These are phyloP conservation scores for Xylaria sp. DNA, from an alignment of 2,329 filamentous ascomycete species.

Conservation along the genomic window DNA sequence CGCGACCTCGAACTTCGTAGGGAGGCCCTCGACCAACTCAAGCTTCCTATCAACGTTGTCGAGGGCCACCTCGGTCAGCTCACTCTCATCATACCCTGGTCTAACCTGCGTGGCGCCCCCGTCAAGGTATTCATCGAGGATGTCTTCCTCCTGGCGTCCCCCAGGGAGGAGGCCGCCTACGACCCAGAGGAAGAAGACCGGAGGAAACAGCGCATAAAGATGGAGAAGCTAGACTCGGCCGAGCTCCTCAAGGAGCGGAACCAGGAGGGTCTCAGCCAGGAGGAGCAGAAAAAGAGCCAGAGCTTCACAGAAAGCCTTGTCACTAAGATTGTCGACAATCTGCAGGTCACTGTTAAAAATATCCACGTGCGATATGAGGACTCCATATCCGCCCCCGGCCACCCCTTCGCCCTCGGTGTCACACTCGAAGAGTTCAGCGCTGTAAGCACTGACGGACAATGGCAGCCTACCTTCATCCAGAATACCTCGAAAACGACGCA, in stretches of 20 bases:
- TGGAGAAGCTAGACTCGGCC: slow-evolving; percentile 97
- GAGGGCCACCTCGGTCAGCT: slow-evolving; percentile 94
- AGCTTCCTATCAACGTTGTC: slow-evolving; percentile 94
- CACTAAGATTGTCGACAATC: slow-evolving; percentile 97
- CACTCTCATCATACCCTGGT: slow-evolving; percentile 95
- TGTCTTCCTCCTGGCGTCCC: slow-evolving; percentile 93
- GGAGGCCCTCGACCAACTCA: slow-evolving; percentile 96
- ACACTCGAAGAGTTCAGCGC: slow-evolving; percentile 97
- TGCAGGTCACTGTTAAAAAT: slow-evolving; percentile 97
- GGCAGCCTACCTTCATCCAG: slow-evolving; percentile 96
- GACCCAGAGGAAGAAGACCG: slow-evolving; percentile 91
- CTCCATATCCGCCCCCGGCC: slow-evolving; percentile 91
- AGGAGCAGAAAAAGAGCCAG: slow-evolving; percentile 97
- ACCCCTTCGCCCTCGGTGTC: slow-evolving; percentile 92
- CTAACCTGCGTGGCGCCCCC: slow-evolving; percentile 91
- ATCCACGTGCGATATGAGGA: slow-evolving; percentile 99
- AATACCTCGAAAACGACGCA: slow-evolving; percentile 84
- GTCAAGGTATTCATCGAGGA: slow-evolving; percentile 96
- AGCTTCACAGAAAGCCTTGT: slow-evolving; percentile 95
- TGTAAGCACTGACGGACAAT: slow-evolving; percentile 92
- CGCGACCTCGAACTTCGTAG: slow-evolving; percentile 90
- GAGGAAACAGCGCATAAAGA: slow-evolving; percentile 90
- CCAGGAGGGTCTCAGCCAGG: slow-evolving; percentile 90
- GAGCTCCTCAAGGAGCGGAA: slow-evolving; percentile 93
- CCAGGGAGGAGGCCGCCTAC: slow-evolving; percentile 94